Conservation (phyloP, 495 filamentous ascomycete species). For the Daldinia caldariorum region DNA sequence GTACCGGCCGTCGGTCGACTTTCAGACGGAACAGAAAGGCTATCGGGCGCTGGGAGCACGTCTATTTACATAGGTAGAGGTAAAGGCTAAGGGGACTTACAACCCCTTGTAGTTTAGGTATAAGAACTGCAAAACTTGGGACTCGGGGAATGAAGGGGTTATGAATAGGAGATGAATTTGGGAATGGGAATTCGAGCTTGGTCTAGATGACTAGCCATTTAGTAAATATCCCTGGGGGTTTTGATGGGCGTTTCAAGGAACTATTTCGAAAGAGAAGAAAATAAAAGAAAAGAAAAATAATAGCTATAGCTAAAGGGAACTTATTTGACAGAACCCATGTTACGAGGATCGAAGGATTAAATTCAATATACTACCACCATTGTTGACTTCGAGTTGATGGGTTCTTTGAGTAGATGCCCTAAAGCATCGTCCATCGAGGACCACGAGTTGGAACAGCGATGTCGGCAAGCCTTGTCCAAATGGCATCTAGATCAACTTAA, state of each 20-base stretch:
- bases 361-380: conserved; percentile 34
- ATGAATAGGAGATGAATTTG: conserved; percentile 13
- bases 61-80: conserved; percentile 34
- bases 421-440: conserved; percentile 1
- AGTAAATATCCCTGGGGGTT: conserved; percentile 15
- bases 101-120: neutral
- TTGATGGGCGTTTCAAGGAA: conserved; percentile 20
- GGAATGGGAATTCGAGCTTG: conserved; percentile 34
- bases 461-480: conserved; percentile 23
- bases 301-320: conserved; percentile 23
- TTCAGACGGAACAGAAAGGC: conserved; percentile 24
- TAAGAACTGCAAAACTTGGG: conserved; percentile 2
- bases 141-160: conserved; percentile 12
- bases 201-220: conserved; percentile 44
- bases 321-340: conserved; percentile 15
- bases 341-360: conserved; percentile 32
- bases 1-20: conserved; percentile 38
- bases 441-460: conserved; percentile 12
- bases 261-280: neutral
- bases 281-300: conserved; percentile 26
- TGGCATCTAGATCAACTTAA: conserved; percentile 13
- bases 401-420: no score
- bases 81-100: conserved; percentile 23
- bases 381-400: neutral
- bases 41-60: conserved; percentile 28